phyloP scores from a whole-genome alignment of 345 rosid genomes.

The Pseudoturritis turrita region DNA sequence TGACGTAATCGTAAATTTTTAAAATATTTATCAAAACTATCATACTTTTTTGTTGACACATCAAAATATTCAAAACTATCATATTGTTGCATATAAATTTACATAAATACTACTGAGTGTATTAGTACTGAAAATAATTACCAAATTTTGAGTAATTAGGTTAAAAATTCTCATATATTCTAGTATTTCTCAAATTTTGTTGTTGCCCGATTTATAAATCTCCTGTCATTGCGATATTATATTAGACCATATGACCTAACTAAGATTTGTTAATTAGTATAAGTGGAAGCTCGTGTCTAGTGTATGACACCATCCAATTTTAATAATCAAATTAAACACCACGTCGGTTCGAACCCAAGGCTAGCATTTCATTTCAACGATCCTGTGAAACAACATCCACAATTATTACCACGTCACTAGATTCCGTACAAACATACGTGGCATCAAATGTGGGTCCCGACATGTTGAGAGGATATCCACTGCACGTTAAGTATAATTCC shows the following conservation, averaged over 20 bases:
- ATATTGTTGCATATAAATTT: too few relatives aligned
- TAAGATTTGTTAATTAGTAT: neutral
- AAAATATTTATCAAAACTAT: too few relatives aligned
- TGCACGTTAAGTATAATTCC: slow-evolving; percentile 33
- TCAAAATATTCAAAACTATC: too few relatives aligned
- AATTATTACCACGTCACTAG: slow-evolving; percentile 12
- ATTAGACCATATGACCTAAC: slow-evolving; percentile 10
- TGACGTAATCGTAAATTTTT: too few relatives aligned
- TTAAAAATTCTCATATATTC: neutral
- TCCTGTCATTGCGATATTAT: too few relatives aligned
- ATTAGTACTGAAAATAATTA: too few relatives aligned
- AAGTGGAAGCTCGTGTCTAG: neutral
- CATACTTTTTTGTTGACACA: too few relatives aligned
- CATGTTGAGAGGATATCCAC: slow-evolving; percentile 30
- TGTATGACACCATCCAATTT: neutral
- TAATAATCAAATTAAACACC: neutral
- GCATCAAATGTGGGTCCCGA: slow-evolving; percentile 20
- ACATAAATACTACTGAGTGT: too few relatives aligned
- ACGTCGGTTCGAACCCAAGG: slow-evolving; percentile 22
- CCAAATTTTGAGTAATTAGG: too few relatives aligned
- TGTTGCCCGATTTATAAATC: too few relatives aligned
- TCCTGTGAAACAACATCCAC: neutral
- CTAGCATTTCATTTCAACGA: slow-evolving; percentile 9
- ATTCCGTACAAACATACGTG: slow-evolving; percentile 18
- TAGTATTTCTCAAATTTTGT: neutral